These are phyloP conservation scores for Toxoplasma gondii DNA, from an alignment of 169 alveolate species.

Conservation along the genomic window DNA sequence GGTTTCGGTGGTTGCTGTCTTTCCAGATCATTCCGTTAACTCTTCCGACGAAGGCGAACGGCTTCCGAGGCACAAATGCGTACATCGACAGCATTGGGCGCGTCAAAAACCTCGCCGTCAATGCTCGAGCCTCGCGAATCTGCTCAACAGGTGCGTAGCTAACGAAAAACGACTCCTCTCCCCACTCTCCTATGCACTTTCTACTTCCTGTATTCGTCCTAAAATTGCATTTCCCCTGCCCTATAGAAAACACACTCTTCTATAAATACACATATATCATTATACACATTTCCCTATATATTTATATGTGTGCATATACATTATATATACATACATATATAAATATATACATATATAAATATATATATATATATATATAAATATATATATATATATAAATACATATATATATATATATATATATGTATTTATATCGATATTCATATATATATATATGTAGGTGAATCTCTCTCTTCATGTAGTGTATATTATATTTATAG, in stretches of 20 bases:
- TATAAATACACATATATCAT: too few species aligned
- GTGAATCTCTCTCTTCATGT: too few species aligned
- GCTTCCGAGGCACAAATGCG: constrained; percentile 82
- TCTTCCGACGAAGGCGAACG: constrained; percentile 83
- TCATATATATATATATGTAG: too few species aligned
- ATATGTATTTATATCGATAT: background rate
- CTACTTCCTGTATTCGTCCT: background rate
- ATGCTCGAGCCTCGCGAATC: constrained; percentile 88
- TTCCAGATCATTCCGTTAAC: constrained; percentile 88
- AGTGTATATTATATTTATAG: too few species aligned
- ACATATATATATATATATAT: background rate
- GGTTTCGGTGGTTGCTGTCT: background rate
- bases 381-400: background rate
- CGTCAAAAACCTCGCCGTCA: constrained; percentile 86
- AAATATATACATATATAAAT: background rate
- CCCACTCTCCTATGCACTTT: too few species aligned
- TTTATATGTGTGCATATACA: too few species aligned
- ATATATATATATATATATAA: background rate
- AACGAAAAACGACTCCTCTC: background rate
- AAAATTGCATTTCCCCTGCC: background rate
- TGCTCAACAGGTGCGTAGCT: constrained; percentile 81
- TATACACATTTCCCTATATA: too few species aligned
- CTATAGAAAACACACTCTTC: background rate
- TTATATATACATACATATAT: background rate
- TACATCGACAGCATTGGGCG: constrained; percentile 90